Base-by-base conservation (phyloP, 2,329 filamentous ascomycete species). In the Chalara sp. region DNA sequence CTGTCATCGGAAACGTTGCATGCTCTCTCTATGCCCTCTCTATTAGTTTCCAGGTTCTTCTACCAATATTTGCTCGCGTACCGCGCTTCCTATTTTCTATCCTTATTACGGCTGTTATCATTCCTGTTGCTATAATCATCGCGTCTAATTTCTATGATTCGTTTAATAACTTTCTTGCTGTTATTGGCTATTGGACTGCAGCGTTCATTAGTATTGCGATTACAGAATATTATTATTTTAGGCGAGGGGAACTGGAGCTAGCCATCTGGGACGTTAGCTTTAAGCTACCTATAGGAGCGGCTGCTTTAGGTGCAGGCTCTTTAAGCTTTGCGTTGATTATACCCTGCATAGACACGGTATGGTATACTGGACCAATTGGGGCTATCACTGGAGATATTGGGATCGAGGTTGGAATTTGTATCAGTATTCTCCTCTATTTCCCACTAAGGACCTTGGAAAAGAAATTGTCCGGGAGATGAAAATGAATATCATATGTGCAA, bases 121-220 rank as follows among this genome's bases (percentile, higher is more conserved):
- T 85, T 52, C 78, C 79, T 2, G 72, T 81, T 37, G 72, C 77
- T 11, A 73, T 84, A 42, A 50, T 68, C 47, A 80, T 80, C 0
- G 76, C 79, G 2, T 67, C 69, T 45, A 68, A 73, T 50, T 84
- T 84, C 68, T 80, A 83, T 48, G 33, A 44, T 2, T 52, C 53
- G 1, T 50, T 87, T 12, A 75, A 83, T 63, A 83, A 85, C 65
- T 86, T 87, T 67, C 83, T 88, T 76, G 67, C 77, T 51, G 64
- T 82, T 47, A 79, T 81, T 53, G 76, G 77, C 3, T 88, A 87
- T 70, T 88, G 84, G 83, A 72, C 87, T 6, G 79, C 82, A 44
- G 84, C 87, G 58, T 88, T 87, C 68, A 76, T 79, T 54, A 81
- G 76, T 46, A 78, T 87, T 54, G 71, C 77, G 1, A 65, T 87